phyloP scores from a whole-genome alignment of 148 eudicot species.

The Euryodendron excelsum region DNA sequence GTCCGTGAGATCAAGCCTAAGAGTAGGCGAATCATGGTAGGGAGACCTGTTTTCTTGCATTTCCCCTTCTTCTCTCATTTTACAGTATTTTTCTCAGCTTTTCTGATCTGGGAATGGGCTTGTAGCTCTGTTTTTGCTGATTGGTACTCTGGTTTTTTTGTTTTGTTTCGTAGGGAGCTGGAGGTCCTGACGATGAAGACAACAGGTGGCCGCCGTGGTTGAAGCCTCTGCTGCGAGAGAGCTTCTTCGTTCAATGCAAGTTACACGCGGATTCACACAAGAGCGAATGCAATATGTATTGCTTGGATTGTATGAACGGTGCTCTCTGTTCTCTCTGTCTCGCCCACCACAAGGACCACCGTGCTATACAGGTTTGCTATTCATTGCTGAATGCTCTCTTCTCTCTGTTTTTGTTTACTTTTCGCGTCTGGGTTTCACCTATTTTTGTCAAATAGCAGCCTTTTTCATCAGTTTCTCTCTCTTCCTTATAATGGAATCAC shows the following conservation, averaged over 20 bases:
- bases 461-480: background rate
- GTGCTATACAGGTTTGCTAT: constrained; percentile 64
- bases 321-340: constrained; percentile 82
- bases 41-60: background rate
- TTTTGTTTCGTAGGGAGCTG: constrained; percentile 38
- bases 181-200: constrained; percentile 68
- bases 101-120: background rate
- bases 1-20: constrained; percentile 75
- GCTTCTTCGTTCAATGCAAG: constrained; percentile 68
- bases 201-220: constrained; percentile 78
- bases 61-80: background rate
- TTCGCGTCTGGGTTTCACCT: constrained; percentile 4
- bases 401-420: background rate
- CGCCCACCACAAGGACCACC: constrained; percentile 59
- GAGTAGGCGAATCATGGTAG: constrained; percentile 73
- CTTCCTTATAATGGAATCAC: background rate
- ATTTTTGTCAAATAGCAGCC: background rate
- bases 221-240: constrained; percentile 52
- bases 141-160: background rate
- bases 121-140: background rate
- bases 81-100: background rate
- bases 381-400: background rate
- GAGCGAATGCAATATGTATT: constrained; percentile 86
- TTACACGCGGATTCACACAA: constrained; percentile 70
- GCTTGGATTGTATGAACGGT: constrained; percentile 75